Evolutionary conservation across 768 basidiomycete species (phyloP).

Genomic region (Hydnomerulius pinastri): DNA sequence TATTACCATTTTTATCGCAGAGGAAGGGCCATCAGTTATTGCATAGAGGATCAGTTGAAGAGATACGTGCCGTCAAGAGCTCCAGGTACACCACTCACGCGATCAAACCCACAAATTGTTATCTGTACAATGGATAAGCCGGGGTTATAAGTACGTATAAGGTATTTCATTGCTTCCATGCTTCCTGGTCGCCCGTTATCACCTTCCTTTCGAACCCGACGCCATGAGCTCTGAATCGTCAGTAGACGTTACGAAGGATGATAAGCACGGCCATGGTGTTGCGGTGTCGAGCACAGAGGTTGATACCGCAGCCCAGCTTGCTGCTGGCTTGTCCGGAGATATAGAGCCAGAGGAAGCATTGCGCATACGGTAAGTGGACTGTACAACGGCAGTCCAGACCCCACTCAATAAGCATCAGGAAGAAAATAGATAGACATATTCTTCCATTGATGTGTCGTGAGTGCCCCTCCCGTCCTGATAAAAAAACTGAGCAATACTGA

Average conservation of each 20-base stretch:
- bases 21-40: not conserved
- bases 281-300: constrained; percentile 46
- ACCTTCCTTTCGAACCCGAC: not conserved
- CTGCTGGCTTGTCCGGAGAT: constrained; percentile 42
- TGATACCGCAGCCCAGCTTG: constrained; percentile 63
- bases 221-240: constrained; percentile 10
- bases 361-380: constrained; percentile 46
- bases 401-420: constrained; percentile 35
- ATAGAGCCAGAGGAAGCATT: constrained; percentile 54
- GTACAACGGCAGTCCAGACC: not conserved
- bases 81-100: not conserved
- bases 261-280: no score
- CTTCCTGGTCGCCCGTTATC: no score
- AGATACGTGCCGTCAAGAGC: no score
- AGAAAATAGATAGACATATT: constrained; percentile 68
- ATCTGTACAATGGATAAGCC: not conserved
- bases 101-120: not conserved
- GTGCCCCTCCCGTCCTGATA: constrained; percentile 29
- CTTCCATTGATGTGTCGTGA: constrained; percentile 72
- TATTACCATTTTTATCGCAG: not conserved
- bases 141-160: not conserved
- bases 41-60: no score
- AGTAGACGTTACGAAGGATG: constrained; percentile 11
- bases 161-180: no score
- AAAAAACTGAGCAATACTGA: not conserved